Evolutionary conservation across 1,284 basidiomycete genomes (phyloP), one percentile per base, ranked within the genome.

Genomic region (Malassezia brasiliensis): DNA sequence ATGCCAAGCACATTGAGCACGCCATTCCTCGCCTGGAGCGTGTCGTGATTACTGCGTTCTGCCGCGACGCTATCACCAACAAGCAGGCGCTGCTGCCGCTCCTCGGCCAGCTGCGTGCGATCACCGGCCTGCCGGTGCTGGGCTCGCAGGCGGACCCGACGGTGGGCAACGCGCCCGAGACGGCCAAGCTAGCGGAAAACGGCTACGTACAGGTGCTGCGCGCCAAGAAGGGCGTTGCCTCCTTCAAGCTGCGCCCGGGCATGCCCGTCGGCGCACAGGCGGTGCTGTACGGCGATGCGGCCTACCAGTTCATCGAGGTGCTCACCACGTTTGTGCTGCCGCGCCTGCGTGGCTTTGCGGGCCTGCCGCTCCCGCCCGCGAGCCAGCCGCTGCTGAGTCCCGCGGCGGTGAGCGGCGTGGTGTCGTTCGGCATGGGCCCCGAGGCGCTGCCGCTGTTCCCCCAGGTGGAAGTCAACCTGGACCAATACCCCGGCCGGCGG

Each of bases 271-370:
- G 89, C 53, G 88, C 83, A 62, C 90, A 90, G 78, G 90, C 96
- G 60, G 86, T 88, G 67, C 77, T 98, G 63, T 83, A 83, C 67
- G 91, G 90, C 9, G 84, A 86, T 47, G 83, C 85, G 61, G 96
- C 96, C 85, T 96, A 89, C 79, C 86, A 90, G 67, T 96, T 98
- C 76, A 78, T 98, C 57, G 84, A 85, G 60, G 83, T 83, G 7
- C 82, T 98, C 64, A 83, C 85, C 66, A 90, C 96, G 67, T 96
- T 96, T 74, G 93, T 98, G 49, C 79, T 96, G 20, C 94, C 93
- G 2, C 83, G 93, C 20, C 76, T 96, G 62, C 83, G 91, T 67
- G 90, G 94, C 66, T 98, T 90, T 78, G 79, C 81, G 7, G 94
- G 93, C 22, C 76, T 98, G 59, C 74, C 81, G 3, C 78, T 90